phyloP scores from a whole-genome alignment of 176 grass and related monocot genomes.

The Carex kokanica region DNA sequence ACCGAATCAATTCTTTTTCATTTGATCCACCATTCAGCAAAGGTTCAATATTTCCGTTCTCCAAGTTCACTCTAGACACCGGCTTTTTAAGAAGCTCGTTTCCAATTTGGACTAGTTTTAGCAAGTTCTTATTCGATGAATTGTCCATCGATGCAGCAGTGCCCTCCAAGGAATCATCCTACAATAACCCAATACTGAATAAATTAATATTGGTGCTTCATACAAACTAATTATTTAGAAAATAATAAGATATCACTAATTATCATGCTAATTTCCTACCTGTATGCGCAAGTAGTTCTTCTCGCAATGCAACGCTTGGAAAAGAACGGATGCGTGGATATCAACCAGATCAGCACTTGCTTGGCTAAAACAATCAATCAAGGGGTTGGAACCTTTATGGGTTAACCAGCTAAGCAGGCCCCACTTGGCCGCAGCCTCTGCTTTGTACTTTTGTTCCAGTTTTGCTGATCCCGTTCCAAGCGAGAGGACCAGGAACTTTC shows the following conservation, averaged over 20 bases:
- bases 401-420: slow-evolving; percentile 55
- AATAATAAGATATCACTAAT: neutral
- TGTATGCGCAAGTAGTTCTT: slow-evolving; percentile 57
- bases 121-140: slow-evolving; percentile 4
- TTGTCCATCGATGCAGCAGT: slow-evolving; percentile 30
- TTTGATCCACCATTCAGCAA: slow-evolving; percentile 28
- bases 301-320: slow-evolving; percentile 37
- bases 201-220: neutral
- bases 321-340: slow-evolving; percentile 52
- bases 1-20: slow-evolving; percentile 32
- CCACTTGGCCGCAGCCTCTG: slow-evolving; percentile 28
- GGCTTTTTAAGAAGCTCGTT: slow-evolving; percentile 33
- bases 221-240: neutral
- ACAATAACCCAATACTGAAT: neutral
- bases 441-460: slow-evolving; percentile 34
- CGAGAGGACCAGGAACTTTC: slow-evolving; percentile 49
- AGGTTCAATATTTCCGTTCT: slow-evolving; percentile 28
- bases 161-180: slow-evolving; percentile 31
- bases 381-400: slow-evolving; percentile 34
- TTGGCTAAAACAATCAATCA: slow-evolving; percentile 64
- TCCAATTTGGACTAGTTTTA: slow-evolving; percentile 25
- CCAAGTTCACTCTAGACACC: slow-evolving; percentile 44
- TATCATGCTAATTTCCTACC: slow-evolving; percentile 3
- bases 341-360: slow-evolving; percentile 61
- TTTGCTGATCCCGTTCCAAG: slow-evolving; percentile 46